Base-by-base conservation (phyloP, 176 grass and related monocot species). In the Avena insularis region DNA sequence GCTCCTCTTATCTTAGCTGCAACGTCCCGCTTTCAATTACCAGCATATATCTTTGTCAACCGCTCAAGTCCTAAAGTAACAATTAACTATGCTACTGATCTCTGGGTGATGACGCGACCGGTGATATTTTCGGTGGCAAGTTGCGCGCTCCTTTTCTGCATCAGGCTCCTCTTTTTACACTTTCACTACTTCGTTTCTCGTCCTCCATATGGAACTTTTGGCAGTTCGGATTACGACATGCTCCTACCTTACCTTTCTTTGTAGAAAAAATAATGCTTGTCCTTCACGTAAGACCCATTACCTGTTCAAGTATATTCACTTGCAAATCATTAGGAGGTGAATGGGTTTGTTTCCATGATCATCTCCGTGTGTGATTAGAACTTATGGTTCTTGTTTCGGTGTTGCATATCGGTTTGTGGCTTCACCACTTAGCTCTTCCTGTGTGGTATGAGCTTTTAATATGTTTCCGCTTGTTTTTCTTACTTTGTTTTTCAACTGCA, bases 21-120 rank as follows among this genome's bases (percentile, higher is more conserved):
- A 50, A 27, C n/a, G 1, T 77, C 40, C 16, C 46, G 11, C 60
- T 55, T 68, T 82, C 69, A 1, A 8, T 76, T 43, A 67, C 57
- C 51, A 50, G 4, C 60, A 45, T 43, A 43, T 43, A 43, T 53
- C 46, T 71, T 82, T 65, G 73, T 73, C 73, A 20, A 20, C 10
- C 59, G 19, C 25, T 59, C 9, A 80, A 60, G 81, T 87, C 89
- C 58, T 75, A 91, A 91, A 87, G 67, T 16, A 27, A 20, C 19
- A 47, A 57, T 79, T 79, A 31, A 75, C 25, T 25, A 36, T 75
- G 49, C 58, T 63, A 16, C 16, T 16, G 31, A 8, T 70, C 46
- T 66, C n/a, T 21, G 8, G 19, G 74, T 55, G 49, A 80, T 40
- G 66, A 50, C 46, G 74, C 48, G 4, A 11, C 23, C 29, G 23